These are phyloP conservation scores for Brassica balearica DNA, from an alignment of 441 rosid species.

Conservation along the genomic window DNA sequence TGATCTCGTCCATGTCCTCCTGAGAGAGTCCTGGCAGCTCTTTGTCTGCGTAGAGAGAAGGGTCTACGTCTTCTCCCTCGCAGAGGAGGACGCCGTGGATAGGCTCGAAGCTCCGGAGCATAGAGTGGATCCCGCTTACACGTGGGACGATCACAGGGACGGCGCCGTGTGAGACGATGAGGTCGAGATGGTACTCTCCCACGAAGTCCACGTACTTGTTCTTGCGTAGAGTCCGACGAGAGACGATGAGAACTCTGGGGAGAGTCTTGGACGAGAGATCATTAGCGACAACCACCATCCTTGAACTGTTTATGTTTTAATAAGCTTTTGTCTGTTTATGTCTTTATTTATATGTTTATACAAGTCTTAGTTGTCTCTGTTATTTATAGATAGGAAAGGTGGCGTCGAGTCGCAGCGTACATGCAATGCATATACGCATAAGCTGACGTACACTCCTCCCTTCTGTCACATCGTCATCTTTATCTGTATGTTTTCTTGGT, in stretches of 20 bases:
- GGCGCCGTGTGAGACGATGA: constrained; percentile 75
- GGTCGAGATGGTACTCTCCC: constrained; percentile 89
- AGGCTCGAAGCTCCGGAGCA: constrained; percentile 77
- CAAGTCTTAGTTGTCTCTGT: not conserved
- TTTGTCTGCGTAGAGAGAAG: constrained; percentile 62
- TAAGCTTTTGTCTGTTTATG: not conserved
- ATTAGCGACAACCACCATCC: constrained; percentile 36
- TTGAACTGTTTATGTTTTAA: not conserved
- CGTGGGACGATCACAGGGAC: constrained; percentile 91
- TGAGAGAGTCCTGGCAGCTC: constrained; percentile 50
- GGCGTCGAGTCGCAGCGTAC: constrained; percentile 37
- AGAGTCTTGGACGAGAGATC: constrained; percentile 53
- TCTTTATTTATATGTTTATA: not conserved
- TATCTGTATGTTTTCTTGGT: constrained; percentile 31
- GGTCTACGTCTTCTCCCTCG: constrained; percentile 89
- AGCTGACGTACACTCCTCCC: constrained; percentile 20
- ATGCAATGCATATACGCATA: constrained; percentile 4
- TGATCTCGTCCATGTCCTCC: constrained; percentile 71
- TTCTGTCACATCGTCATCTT: not conserved
- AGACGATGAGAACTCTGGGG: constrained; percentile 82
- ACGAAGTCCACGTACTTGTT: constrained; percentile 89
- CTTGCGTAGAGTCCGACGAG: constrained; percentile 77
- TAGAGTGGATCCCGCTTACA: constrained; percentile 73
- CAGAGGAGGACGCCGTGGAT: constrained; percentile 90
- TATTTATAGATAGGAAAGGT: constrained; percentile 25